Evolutionary conservation across 371 early-diverging fungal genomes (phyloP), one percentile per base, ranked within the genome.

Genomic region (Chytridium lagenaria): DNA sequence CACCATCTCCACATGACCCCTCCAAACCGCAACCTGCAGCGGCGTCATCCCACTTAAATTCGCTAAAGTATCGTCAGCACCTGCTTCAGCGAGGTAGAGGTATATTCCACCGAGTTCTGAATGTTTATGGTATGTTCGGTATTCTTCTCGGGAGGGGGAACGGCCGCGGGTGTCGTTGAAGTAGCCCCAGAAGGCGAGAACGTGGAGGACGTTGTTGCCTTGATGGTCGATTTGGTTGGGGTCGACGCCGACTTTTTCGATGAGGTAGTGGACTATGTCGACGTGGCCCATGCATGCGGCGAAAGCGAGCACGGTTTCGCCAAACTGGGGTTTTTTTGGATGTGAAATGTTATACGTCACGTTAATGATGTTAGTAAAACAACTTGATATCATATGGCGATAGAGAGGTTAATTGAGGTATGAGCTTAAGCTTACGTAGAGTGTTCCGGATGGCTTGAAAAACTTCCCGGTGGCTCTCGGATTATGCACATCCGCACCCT

Each of bases 151-250:
- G 26, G 7, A 5, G 16, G 57, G 57, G 30, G 7, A 10, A 30
- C 57, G 57, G 10, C 15, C 57, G 10, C 30, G 22, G 16, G 57
- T 55, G 30, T 55, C 57, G 69, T 72, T 50, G 50, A 67, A 76
- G 36, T 67, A 67, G 10, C 78, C 78, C 73, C 72, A 75, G 33
- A 38, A 78, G 36, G 76, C 77, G 2, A 78, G 59, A 10, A 75
- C 72, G 59, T 78, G 78, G 39, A 78, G 70, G n/a, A 75, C 72
- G 33, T 68, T 78, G 70, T 78, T 78, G 30, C 76, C 76, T 37
- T 75, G 37, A 30, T 26, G 26, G 69, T 78, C 78, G 2, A 15
- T 16, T 19, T 26, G 2, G 73, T 51, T 65, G 10, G 78, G 78
- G 67, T 75, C 75, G n/a, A 75, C 59, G 10, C 68, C 34, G 23